phyloP scores from a whole-genome alignment of 306 rosid genomes.

The Quercus glauca region DNA sequence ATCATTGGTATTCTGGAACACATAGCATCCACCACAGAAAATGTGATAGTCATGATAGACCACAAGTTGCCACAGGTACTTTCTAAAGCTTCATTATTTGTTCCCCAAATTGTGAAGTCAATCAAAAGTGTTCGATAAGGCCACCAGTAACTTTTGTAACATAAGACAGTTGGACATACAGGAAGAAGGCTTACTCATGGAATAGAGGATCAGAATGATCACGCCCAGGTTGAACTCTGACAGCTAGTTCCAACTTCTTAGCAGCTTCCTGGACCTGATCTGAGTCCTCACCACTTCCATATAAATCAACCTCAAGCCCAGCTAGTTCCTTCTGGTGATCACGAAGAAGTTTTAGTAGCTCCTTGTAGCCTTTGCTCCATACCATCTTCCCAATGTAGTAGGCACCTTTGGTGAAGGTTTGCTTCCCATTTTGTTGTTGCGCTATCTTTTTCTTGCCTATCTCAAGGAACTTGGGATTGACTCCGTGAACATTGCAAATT shows the following conservation, averaged over 20 bases:
- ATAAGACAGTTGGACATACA: neutral
- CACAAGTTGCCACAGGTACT: neutral
- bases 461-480: conserved; percentile 90
- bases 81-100: neutral
- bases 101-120: neutral
- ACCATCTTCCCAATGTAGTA: conserved; percentile 97
- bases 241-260: conserved; percentile 51
- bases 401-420: conserved; percentile 72
- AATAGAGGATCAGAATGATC: conserved; percentile 84
- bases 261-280: conserved; percentile 67
- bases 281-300: conserved; percentile 93
- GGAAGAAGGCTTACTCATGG: conserved; percentile 67
- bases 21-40: neutral
- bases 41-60: conserved; percentile 14
- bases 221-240: conserved; percentile 74
- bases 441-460: conserved; percentile 70
- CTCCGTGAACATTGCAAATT: conserved; percentile 93
- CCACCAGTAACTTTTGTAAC: neutral
- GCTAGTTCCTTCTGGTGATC: conserved; percentile 63
- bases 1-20: no score
- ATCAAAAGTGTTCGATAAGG: neutral
- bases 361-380: conserved; percentile 96
- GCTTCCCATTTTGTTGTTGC: conserved; percentile 57
- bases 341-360: conserved; percentile 68
- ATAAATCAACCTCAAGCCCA: conserved; percentile 79